A percentile compares a stretch with the other conserved stretches of the same genome.
Evolutionary conservation across 169 alveolate species (phyloP).

Genomic region (Eimeria tenella): DNA sequence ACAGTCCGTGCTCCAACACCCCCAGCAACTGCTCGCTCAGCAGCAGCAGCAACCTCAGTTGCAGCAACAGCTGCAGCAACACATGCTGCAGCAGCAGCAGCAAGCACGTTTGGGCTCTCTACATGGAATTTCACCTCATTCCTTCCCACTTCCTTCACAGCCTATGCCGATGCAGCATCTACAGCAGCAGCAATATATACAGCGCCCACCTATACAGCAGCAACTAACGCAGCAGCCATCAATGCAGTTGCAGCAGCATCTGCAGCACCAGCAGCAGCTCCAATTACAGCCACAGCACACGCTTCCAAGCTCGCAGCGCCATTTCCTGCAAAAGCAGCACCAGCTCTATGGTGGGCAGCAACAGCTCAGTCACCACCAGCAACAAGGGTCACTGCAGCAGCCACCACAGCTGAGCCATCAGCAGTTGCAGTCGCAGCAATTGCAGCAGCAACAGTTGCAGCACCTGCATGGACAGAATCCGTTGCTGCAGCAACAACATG

Average conservation of each 20-base stretch:
- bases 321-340: conserved; percentile 45
- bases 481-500: conserved; percentile 38
- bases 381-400: conserved; percentile 18
- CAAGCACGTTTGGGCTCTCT: conserved; percentile 18
- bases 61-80: conserved; percentile 41
- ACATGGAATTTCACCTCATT: conserved; percentile 31
- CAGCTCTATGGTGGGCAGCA: conserved; percentile 56
- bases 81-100: conserved; percentile 25
- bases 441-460: conserved; percentile 57
- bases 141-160: conserved; percentile 31
- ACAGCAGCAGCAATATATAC: conserved; percentile 44
- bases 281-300: conserved; percentile 28
- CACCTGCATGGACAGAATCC: conserved; percentile 42
- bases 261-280: conserved; percentile 46
- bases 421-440: conserved; percentile 64
- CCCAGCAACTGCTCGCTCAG: conserved; percentile 29
- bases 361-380: conserved; percentile 27
- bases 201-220: conserved; percentile 34
- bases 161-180: conserved; percentile 38
- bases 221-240: conserved; percentile 25
- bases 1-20: conserved; percentile 60
- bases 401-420: conserved; percentile 18
- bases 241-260: conserved; percentile 37
- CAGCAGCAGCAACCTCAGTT: conserved; percentile 37
- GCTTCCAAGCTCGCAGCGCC: conserved; percentile 43